Conservation (phyloP, 495 filamentous ascomycete species). For the Xeromyces bisporus region DNA sequence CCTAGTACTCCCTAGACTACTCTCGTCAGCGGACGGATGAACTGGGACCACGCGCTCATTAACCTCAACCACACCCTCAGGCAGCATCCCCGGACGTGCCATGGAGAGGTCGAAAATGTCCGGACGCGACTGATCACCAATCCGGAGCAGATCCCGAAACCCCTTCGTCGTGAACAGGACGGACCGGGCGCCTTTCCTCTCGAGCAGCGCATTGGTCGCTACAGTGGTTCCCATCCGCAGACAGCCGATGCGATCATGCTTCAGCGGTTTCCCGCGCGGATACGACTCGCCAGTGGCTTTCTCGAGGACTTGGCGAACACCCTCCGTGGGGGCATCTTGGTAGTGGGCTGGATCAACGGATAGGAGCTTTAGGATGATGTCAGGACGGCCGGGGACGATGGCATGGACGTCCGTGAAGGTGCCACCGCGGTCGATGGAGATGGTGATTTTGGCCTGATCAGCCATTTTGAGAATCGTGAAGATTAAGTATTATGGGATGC, state of each 20-base stretch:
- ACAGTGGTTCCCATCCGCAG: slow-evolving; percentile 86
- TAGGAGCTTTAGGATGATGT: slow-evolving; percentile 73
- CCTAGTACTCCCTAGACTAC: slow-evolving; percentile 28
- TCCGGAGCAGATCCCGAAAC: slow-evolving; percentile 80
- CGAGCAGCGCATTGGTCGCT: slow-evolving; percentile 79
- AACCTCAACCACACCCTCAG: slow-evolving; percentile 59
- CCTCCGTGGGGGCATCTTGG: slow-evolving; percentile 74
- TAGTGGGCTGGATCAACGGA: slow-evolving; percentile 87
- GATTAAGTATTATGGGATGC: not conserved
- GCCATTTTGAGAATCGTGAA: slow-evolving; percentile 11
- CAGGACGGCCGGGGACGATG: slow-evolving; percentile 36
- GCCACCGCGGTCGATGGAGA: slow-evolving; percentile 39
- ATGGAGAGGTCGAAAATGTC: slow-evolving; percentile 75
- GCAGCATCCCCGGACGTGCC: slow-evolving; percentile 61
- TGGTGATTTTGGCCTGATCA: slow-evolving; percentile 21
- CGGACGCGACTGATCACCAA: slow-evolving; percentile 70
- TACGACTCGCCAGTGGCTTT: slow-evolving; percentile 60
- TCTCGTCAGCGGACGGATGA: slow-evolving; percentile 42
- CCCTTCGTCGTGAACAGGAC: slow-evolving; percentile 84
- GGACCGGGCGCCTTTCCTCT: slow-evolving; percentile 86
- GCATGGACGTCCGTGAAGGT: slow-evolving; percentile 51
- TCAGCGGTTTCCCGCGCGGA: slow-evolving; percentile 63
- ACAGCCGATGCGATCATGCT: slow-evolving; percentile 66
- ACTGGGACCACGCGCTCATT: slow-evolving; percentile 50
- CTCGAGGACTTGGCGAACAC: slow-evolving; percentile 78